A percentile compares a stretch with the other conserved stretches of the same genome.
These are phyloP conservation scores for Aotearoamyces nothofagi DNA, from an alignment of 2,329 filamentous ascomycete species.

Conservation along the genomic window DNA sequence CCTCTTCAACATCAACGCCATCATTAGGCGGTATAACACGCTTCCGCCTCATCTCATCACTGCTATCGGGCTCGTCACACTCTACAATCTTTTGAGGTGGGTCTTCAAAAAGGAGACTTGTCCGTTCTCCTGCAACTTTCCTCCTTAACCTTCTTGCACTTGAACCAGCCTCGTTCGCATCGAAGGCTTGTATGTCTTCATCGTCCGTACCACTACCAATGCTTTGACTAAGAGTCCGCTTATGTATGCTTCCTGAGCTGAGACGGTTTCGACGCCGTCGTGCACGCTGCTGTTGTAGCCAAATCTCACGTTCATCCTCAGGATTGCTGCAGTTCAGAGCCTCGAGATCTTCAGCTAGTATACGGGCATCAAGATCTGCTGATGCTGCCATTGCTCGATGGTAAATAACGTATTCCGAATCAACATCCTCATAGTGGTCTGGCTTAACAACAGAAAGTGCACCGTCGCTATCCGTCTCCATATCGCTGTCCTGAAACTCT, in stretches of 20 bases:
- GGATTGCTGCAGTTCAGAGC: slow-evolving; percentile 7
- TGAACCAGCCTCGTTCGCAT: slow-evolving; percentile 16
- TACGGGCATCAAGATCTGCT: slow-evolving; percentile 11
- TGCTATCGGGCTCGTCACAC: slow-evolving; percentile 18
- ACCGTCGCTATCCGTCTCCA: slow-evolving; percentile 14
- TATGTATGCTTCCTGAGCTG: slow-evolving; percentile 16
- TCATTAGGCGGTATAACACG: too few species aligned
- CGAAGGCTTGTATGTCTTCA: slow-evolving; percentile 17
- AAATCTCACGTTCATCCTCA: slow-evolving; percentile 12
- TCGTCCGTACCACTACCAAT: slow-evolving; percentile 20
- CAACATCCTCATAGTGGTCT: slow-evolving; percentile 19
- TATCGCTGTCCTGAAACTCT: slow-evolving; percentile 16
- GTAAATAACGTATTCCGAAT: slow-evolving; percentile 11
- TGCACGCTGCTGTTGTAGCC: slow-evolving; percentile 9
- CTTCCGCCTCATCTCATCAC: slow-evolving; percentile 17
- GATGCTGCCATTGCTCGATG: slow-evolving; percentile 4
- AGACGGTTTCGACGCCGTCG: slow-evolving; percentile 16
- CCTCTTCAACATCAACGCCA: too few species aligned
- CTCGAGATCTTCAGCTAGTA: slow-evolving; percentile 5
- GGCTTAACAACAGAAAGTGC: slow-evolving; percentile 14
- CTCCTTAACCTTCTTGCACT: slow-evolving; percentile 18
- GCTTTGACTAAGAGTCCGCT: slow-evolving; percentile 17
- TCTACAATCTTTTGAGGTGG: slow-evolving; percentile 19
- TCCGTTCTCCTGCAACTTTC: slow-evolving; percentile 15
- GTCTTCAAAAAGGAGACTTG: slow-evolving; percentile 19